phyloP scores from a whole-genome alignment of 148 eudicot genomes.

The Euryodendron excelsum region DNA sequence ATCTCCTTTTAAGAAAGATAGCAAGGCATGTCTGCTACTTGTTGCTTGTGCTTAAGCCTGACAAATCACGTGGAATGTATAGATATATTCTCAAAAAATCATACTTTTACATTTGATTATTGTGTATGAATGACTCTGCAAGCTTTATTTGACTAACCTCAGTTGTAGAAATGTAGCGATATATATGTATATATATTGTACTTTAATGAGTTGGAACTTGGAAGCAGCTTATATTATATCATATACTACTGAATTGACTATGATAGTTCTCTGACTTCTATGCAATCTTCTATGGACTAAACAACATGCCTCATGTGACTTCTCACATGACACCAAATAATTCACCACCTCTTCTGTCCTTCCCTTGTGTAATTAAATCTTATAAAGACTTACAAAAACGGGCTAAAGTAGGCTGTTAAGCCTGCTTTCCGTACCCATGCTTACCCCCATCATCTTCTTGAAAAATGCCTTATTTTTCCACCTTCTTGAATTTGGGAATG shows the following conservation, averaged over 20 bases:
- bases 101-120: constrained; percentile 1
- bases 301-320: constrained; percentile 48
- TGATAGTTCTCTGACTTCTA: neutral
- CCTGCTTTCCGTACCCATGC: constrained; percentile 10
- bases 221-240: constrained; percentile 35
- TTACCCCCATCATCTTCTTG: neutral
- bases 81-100: constrained; percentile 13
- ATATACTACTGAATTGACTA: constrained; percentile 29
- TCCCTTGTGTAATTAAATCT: constrained; percentile 22
- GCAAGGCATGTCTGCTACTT: constrained; percentile 7
- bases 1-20: constrained; percentile 15
- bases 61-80: constrained; percentile 26
- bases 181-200: too few relatives aligned
- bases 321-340: constrained; percentile 43
- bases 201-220: constrained; percentile 16
- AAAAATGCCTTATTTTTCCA: neutral
- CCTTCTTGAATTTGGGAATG: too few relatives aligned
- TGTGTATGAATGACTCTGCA: neutral
- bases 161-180: neutral
- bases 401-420: constrained; percentile 32
- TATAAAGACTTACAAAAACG: constrained; percentile 7
- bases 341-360: neutral
- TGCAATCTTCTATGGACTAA: constrained; percentile 18
- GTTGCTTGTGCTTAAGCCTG: constrained; percentile 24
- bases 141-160: neutral